Conservation (phyloP, 1,284 basidiomycete genomes). For the Singerocomus rubriflavus region DNA sequence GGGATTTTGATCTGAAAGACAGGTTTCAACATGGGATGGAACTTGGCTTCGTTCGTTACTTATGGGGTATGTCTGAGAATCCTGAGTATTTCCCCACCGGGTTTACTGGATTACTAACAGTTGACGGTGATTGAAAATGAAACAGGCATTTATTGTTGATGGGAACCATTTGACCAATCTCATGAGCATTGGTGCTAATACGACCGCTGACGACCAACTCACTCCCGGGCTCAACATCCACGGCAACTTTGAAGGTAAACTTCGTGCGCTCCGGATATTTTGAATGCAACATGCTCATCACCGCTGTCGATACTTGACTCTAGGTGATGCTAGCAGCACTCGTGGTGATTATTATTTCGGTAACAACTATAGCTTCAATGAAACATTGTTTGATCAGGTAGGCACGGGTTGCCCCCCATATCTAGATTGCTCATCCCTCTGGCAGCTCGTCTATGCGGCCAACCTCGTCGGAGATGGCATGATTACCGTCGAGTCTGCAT, state of each 20-base stretch:
- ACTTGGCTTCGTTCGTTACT: slow-evolving; percentile 23
- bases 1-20: not conserved
- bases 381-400: slow-evolving; percentile 28
- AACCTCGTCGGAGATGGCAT: slow-evolving; percentile 15
- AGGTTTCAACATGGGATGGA: slow-evolving; percentile 30
- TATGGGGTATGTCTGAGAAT: slow-evolving; percentile 18
- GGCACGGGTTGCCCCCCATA: not conserved
- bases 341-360: slow-evolving; percentile 31
- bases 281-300: not conserved
- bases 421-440: not conserved
- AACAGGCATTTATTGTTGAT: slow-evolving; percentile 25
- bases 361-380: slow-evolving; percentile 27
- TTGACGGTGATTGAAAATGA: not conserved
- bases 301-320: not conserved
- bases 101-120: not conserved
- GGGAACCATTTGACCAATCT: slow-evolving; percentile 30
- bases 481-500: slow-evolving; percentile 21
- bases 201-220: slow-evolving; percentile 16
- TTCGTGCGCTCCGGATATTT: not conserved
- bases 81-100: not conserved
- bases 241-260: slow-evolving; percentile 22
- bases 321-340: slow-evolving; percentile 29
- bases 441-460: slow-evolving; percentile 19
- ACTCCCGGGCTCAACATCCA: slow-evolving; percentile 24
- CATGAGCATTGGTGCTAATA: slow-evolving; percentile 28